Conservation (phyloP, 116 monocot species). For the Phalaenopsis hybrid region DNA sequence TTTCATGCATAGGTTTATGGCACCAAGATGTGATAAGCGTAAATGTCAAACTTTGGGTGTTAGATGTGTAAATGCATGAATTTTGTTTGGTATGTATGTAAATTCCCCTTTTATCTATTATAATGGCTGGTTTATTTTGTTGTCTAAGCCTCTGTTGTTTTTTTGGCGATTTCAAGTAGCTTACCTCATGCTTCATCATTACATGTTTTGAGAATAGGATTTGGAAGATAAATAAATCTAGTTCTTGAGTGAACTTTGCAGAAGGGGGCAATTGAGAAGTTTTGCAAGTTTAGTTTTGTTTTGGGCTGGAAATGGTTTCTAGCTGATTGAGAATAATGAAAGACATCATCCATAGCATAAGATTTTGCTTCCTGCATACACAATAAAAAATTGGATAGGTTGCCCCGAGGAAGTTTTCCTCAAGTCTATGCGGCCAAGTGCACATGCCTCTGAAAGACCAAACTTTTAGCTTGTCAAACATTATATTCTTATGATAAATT, state of each 20-base stretch:
- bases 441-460: neutral
- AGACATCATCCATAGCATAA: neutral
- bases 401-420: neutral
- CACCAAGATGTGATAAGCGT: too few relatives aligned
- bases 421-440: neutral
- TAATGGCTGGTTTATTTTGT: neutral
- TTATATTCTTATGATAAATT: neutral
- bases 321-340: too few relatives aligned
- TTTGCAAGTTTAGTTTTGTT: neutral
- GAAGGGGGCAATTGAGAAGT: neutral
- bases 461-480: neutral
- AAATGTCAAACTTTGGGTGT: too few relatives aligned
- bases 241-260: neutral
- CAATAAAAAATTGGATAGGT: neutral
- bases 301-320: neutral
- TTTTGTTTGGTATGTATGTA: too few relatives aligned
- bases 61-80: too few relatives aligned
- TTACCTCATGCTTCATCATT: neutral
- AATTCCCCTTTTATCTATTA: neutral
- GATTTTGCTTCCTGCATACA: neutral
- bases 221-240: neutral
- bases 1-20: too few relatives aligned
- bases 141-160: neutral
- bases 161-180: neutral
- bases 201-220: neutral